phyloP scores from a whole-genome alignment of 108 stramenopile species.

The Cyclostephanos invisitatus region DNA sequence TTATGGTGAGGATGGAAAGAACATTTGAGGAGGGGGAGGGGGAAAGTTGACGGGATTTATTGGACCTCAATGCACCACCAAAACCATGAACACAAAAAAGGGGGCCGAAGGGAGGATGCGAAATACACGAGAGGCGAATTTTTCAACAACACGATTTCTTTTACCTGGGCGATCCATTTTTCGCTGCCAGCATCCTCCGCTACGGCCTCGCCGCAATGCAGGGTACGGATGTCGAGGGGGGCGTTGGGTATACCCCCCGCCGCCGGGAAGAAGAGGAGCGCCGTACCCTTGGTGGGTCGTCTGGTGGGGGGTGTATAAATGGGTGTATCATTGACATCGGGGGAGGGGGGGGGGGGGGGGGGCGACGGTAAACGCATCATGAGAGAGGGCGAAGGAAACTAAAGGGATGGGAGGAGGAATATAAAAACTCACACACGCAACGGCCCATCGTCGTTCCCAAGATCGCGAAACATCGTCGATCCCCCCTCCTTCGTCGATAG shows the following conservation, averaged over 20 bases:
- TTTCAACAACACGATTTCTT: not conserved
- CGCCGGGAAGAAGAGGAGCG: conserved; percentile 83
- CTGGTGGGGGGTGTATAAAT: conserved; percentile 17
- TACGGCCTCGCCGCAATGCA: conserved; percentile 82
- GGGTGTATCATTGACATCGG: too few species aligned
- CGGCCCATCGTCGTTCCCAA: conserved; percentile 41
- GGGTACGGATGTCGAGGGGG: conserved; percentile 79
- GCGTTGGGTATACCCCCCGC: conserved; percentile 74
- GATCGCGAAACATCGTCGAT: conserved; percentile 82
- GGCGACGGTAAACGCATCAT: not conserved
- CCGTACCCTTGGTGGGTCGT: conserved; percentile 77
- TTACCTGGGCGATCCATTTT: conserved; percentile 74
- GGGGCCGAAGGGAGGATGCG: not conserved
- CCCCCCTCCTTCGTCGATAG: conserved; percentile 60
- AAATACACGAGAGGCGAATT: not conserved
- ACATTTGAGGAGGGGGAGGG: not conserved
- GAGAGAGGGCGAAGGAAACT: conserved; percentile 3
- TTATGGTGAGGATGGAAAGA: not conserved
- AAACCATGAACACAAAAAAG: not conserved
- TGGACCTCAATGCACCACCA: too few species aligned
- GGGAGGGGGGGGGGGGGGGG: not conserved
- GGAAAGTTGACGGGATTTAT: too few species aligned
- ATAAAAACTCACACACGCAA: conserved; percentile 53
- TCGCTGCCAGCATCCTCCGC: conserved; percentile 50
- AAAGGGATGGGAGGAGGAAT: not conserved